phyloP scores from a whole-genome alignment of 2,329 filamentous ascomycete genomes.

The Bipolaris cookei region DNA sequence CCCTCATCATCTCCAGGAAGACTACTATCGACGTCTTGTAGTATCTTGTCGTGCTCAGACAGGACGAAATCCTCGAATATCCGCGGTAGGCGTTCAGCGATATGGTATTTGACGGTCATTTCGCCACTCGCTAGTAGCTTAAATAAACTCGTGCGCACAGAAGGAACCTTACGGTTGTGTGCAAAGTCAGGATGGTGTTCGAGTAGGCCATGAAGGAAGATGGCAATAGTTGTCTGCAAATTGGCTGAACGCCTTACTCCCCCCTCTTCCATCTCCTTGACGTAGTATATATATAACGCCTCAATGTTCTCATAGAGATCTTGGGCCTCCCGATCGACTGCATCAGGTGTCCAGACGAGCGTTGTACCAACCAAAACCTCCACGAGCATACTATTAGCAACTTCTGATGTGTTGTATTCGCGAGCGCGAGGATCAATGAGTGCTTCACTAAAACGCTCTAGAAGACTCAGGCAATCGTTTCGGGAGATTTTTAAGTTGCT shows the following conservation, averaged over 20 bases:
- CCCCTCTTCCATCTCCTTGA: slow-evolving; percentile 69
- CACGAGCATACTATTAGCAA: slow-evolving; percentile 47
- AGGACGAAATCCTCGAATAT: slow-evolving; percentile 86
- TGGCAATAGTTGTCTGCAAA: slow-evolving; percentile 70
- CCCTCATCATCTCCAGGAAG: slow-evolving; percentile 76
- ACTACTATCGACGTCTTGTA: slow-evolving; percentile 79
- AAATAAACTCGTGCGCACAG: slow-evolving; percentile 74
- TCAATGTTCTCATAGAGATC: slow-evolving; percentile 68
- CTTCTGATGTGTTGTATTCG: slow-evolving; percentile 48
- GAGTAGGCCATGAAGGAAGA: slow-evolving; percentile 73
- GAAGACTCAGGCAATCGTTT: slow-evolving; percentile 34
- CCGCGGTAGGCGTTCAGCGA: slow-evolving; percentile 71
- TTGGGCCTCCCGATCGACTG: slow-evolving; percentile 34
- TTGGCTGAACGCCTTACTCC: slow-evolving; percentile 70
- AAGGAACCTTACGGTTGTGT: slow-evolving; percentile 63
- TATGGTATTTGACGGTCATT: slow-evolving; percentile 75
- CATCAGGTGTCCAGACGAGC: slow-evolving; percentile 31
- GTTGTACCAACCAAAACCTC: slow-evolving; percentile 42
- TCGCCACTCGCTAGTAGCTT: slow-evolving; percentile 70
- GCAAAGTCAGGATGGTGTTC: slow-evolving; percentile 71
- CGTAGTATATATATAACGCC: slow-evolving; percentile 80
- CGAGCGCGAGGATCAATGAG: slow-evolving; percentile 44
- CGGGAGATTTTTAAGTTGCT: slow-evolving; percentile 31
- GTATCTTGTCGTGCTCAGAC: slow-evolving; percentile 80
- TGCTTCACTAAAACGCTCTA: slow-evolving; percentile 41